Percentiles rank a stretch among this genome's conserved stretches.
These are phyloP conservation scores for Arthrobotrys sphaeroides DNA, from an alignment of 2,329 filamentous ascomycete species.

Conservation along the genomic window DNA sequence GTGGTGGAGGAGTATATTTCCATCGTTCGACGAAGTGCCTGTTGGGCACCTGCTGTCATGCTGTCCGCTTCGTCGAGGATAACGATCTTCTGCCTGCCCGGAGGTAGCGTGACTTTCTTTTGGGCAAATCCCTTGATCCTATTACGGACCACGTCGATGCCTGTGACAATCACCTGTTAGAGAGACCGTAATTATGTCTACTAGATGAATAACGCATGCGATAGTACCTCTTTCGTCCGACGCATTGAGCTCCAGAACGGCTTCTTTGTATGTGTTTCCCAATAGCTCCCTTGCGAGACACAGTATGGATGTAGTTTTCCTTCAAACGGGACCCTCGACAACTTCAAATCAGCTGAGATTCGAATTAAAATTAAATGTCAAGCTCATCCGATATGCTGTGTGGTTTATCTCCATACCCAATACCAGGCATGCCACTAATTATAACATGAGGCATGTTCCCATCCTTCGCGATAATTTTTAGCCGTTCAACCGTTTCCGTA, in stretches of 20 bases:
- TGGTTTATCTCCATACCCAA: conserved; percentile 67
- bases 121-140: conserved; percentile 98
- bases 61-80: conserved; percentile 98
- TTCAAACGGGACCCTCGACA: conserved; percentile 24
- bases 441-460: conserved; percentile 99
- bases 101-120: conserved; percentile 95
- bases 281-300: conserved; percentile 91
- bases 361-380: background rate
- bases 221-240: conserved; percentile 86
- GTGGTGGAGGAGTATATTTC: conserved; percentile 98
- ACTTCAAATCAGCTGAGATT: conserved; percentile 29
- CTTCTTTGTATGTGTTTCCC: conserved; percentile 95
- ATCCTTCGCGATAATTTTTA: conserved; percentile 98
- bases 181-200: background rate
- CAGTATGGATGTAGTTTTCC: conserved; percentile 92
- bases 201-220: conserved; percentile 61
- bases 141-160: conserved; percentile 96
- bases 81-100: conserved; percentile 91
- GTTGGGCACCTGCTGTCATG: conserved; percentile 97
- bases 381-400: background rate
- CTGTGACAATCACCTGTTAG: conserved; percentile 62
- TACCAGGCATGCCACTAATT: conserved; percentile 99
- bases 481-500: conserved; percentile 92
- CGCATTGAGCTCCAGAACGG: conserved; percentile 93
- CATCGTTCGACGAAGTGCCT: conserved; percentile 94